Evolutionary conservation across 225 moss, liverwort and hornwort genomes (phyloP), one percentile per base, ranked within the genome.

Genomic region (Pleurozium schreberi): DNA sequence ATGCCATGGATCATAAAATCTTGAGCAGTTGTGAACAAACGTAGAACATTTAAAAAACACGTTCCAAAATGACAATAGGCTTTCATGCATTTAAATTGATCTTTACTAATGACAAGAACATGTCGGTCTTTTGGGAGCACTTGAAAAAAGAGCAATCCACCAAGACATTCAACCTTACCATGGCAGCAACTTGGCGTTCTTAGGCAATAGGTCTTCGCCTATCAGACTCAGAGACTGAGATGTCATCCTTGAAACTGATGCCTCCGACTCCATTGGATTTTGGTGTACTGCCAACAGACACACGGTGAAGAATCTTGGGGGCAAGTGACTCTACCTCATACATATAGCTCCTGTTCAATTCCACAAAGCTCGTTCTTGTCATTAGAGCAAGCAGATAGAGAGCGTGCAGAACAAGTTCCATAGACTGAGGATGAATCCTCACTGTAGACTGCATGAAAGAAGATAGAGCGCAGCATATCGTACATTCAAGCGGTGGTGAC

Each of bases 241-340:
- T 93, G 83, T 94, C 90, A 75, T 96, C 94, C 92, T 95, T 93
- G 88, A 96, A 87, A 89, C 88, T 85, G 7, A 87, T 87, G 55
- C 90, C 93, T 59, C 92, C 86, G 45, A 76, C 88, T 84, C 78
- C 87, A 53, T 87, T 84, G 69, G 90, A 69, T 60, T 93, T 89
- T n/a, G 55, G 75, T 74, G 79, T 86, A 67, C 83, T 76, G 64
- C 84, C 91, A 82, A 88, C 92, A 88, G 95, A 92, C 68, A 89
- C 87, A 88, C 95, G 92, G 86, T 98, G 95, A 82, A 98, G 93
- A 91, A 97, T 93, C 55, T 98, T 95, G 75, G 98, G 98, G 83
- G 93, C 95, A 73, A 98, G 92, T 84, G 93, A 92, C 87, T 98
- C 96, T 86, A 98, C 96, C 79, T 98, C 97, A 89, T 93, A 94